Conservation (phyloP, 352 stramenopile genomes). For the Phytophthora pisi region DNA sequence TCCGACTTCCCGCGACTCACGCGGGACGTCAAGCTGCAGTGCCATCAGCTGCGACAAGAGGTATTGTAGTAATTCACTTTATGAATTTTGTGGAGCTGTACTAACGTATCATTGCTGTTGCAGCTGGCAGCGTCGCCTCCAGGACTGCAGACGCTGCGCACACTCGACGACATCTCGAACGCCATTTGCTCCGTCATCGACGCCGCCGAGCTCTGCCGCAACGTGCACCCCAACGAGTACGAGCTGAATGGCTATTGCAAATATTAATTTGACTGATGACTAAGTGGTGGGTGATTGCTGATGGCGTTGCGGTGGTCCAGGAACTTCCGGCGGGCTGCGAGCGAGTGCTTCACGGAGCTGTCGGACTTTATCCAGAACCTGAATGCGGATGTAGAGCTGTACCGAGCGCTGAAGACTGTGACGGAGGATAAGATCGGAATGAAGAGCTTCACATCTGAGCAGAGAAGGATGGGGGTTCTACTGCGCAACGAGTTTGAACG, state of each 20-base stretch:
- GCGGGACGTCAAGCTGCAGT: conserved; percentile 60
- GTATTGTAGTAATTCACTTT: conserved; percentile 29
- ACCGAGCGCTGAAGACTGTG: conserved; percentile 81
- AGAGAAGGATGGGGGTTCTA: conserved; percentile 88
- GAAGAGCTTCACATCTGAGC: conserved; percentile 84
- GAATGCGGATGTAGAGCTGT: conserved; percentile 93
- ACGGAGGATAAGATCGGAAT: conserved; percentile 59
- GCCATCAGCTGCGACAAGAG: conserved; percentile 59
- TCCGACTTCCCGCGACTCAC: conserved; percentile 70
- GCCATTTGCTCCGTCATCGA: conserved; percentile 96
- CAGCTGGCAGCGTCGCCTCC: conserved; percentile 61
- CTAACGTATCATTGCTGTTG: conserved; percentile 12
- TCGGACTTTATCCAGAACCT: conserved; percentile 95
- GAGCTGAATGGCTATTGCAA: background rate
- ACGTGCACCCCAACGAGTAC: conserved; percentile 90
- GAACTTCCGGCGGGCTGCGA: conserved; percentile 83
- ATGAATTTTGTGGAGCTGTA: background rate
- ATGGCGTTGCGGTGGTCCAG: conserved; percentile 23
- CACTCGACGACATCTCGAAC: conserved; percentile 95
- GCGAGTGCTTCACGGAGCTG: conserved; percentile 90
- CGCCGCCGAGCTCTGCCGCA: conserved; percentile 94
- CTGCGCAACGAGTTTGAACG: conserved; percentile 95
- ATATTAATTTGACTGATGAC: too few relatives aligned
- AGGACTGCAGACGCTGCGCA: conserved; percentile 70
- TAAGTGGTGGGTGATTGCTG: conserved; percentile 4